Percentiles rank a stretch among this genome's conserved stretches.
Conservation (phyloP, 805 yeast species). For the Barnettozyma salicaria region DNA sequence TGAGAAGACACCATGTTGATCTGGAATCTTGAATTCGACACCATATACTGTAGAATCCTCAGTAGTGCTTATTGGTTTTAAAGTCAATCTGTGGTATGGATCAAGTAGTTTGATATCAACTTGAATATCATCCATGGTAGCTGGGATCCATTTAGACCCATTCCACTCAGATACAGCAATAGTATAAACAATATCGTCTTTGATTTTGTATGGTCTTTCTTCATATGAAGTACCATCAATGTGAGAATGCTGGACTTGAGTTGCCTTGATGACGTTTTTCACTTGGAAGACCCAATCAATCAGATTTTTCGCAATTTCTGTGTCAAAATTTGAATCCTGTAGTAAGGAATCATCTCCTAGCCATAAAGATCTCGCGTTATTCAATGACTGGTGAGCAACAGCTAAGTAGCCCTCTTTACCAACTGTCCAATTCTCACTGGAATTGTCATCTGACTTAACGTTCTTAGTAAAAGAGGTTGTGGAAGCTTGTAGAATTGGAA, state of each 20-base stretch:
- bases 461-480: conserved; percentile 55
- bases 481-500: conserved; percentile 67
- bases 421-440: conserved; percentile 61
- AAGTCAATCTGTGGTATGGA: conserved; percentile 82
- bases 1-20: conserved; percentile 95
- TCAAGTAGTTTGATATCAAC: conserved; percentile 85
- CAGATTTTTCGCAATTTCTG: conserved; percentile 39
- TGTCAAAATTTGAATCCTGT: conserved; percentile 31
- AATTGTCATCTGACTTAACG: conserved; percentile 37
- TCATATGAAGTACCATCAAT: conserved; percentile 38
- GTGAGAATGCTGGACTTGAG: conserved; percentile 49
- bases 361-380: conserved; percentile 78
- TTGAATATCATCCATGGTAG: conserved; percentile 57
- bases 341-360: conserved; percentile 63
- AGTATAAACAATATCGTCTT: conserved; percentile 57
- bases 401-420: conserved; percentile 75
- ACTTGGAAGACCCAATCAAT: conserved; percentile 72
- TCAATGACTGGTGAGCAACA: conserved; percentile 73
- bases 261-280: conserved; percentile 54
- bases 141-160: conserved; percentile 67
- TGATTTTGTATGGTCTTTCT: conserved; percentile 57
- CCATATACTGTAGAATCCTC: conserved; percentile 40
- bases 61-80: conserved; percentile 37
- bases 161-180: conserved; percentile 44
- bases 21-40: conserved; percentile 68